Evolutionary conservation across 2,329 filamentous ascomycete species (phyloP).

Genomic region (Thermomyces lanuginosus): DNA sequence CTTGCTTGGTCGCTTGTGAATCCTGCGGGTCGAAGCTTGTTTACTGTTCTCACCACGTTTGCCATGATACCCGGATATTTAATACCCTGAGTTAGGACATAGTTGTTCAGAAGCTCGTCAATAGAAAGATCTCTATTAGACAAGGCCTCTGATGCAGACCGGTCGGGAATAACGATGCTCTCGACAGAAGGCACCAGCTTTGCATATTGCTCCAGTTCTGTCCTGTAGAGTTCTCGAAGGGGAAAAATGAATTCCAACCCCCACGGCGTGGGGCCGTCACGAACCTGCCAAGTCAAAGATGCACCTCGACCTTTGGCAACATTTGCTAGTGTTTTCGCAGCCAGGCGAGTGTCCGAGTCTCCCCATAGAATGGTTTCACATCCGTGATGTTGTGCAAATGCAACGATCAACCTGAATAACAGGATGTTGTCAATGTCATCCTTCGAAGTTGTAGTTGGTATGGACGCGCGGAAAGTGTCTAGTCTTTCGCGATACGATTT

Average conservation of each 20-base stretch:
- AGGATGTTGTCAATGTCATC: constrained; percentile 58
- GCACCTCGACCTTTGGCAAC: constrained; percentile 84
- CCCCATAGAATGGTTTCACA: constrained; percentile 66
- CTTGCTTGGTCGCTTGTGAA: constrained; percentile 15
- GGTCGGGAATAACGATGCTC: constrained; percentile 30
- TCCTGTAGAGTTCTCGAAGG: constrained; percentile 66
- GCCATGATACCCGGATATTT: constrained; percentile 83
- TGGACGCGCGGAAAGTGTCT: constrained; percentile 38
- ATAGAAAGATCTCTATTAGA: constrained; percentile 54
- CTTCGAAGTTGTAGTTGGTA: constrained; percentile 59
- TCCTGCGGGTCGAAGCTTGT: constrained; percentile 46
- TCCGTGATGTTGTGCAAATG: constrained; percentile 40
- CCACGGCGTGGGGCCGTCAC: constrained; percentile 51
- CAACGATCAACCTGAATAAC: constrained; percentile 53
- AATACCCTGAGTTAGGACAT: constrained; percentile 71
- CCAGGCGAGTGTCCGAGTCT: constrained; percentile 73
- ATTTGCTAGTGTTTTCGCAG: constrained; percentile 69
- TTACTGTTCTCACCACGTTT: constrained; percentile 86
- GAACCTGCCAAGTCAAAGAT: constrained; percentile 63
- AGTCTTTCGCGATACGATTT: constrained; percentile 33
- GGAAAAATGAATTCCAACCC: constrained; percentile 57
- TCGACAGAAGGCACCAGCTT: constrained; percentile 36
- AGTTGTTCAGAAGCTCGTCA: constrained; percentile 75
- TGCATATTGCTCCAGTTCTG: constrained; percentile 58
- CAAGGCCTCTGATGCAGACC: constrained; percentile 19